Conservation (phyloP, 768 basidiomycete genomes). For the Rhodotorula sphaerocarpa region DNA sequence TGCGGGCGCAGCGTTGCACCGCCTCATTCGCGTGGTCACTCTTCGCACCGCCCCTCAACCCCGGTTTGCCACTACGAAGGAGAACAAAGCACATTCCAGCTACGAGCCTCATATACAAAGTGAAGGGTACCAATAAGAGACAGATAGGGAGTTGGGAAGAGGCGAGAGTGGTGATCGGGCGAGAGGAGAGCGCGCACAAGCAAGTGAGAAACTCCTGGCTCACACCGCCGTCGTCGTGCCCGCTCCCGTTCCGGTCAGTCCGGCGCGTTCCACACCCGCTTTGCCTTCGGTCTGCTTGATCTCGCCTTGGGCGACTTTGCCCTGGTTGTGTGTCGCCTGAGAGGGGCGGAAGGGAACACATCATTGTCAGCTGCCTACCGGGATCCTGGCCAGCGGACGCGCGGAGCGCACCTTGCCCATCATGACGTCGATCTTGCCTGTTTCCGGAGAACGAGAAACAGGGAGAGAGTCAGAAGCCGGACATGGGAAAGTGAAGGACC, state of each 20-base stretch:
- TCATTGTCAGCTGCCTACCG: accelerated
- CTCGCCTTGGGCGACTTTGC: conserved; percentile 20
- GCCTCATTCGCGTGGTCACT: too few relatives aligned
- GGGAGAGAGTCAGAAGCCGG: background rate
- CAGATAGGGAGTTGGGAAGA: too few relatives aligned
- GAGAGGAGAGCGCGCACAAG: too few relatives aligned
- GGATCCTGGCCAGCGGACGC: background rate
- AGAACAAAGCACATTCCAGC: too few relatives aligned
- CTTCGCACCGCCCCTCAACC: background rate
- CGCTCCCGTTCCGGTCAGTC: conserved; percentile 5
- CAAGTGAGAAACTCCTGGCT: too few relatives aligned
- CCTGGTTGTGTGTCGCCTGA: background rate
- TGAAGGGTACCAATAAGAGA: too few relatives aligned
- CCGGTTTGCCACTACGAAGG: too few relatives aligned
- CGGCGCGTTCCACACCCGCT: conserved; percentile 4
- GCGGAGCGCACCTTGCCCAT: conserved; percentile 10
- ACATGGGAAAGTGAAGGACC: too few relatives aligned
- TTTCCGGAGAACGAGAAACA: background rate
- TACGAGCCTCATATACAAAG: too few relatives aligned
- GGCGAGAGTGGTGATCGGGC: too few relatives aligned
- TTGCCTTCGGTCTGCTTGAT: conserved; percentile 30
- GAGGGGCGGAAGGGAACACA: accelerated
- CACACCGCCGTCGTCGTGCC: too few relatives aligned
- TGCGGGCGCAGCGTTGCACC: too few relatives aligned
- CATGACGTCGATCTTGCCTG: conserved; percentile 22